A percentile compares a stretch with the other conserved stretches of the same genome.
phyloP scores from a whole-genome alignment of 805 yeast species.

The Myxozyma nipponensis region DNA sequence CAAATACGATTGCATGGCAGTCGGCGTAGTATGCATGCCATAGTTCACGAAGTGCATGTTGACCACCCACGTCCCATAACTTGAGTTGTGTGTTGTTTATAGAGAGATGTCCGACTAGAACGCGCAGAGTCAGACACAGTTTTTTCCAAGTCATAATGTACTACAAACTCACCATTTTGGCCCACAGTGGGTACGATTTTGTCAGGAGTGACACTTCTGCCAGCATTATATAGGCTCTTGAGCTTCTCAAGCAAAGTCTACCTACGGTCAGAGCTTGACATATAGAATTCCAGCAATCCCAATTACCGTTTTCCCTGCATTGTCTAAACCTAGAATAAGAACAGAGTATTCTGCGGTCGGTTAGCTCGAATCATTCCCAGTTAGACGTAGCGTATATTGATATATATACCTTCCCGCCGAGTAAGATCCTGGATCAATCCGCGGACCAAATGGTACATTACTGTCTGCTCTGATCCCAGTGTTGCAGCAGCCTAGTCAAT shows the following conservation, averaged over 20 bases:
- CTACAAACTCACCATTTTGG: constrained; percentile 55
- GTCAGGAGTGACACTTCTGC: constrained; percentile 35
- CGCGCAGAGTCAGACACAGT: neutral
- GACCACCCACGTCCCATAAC: constrained; percentile 98
- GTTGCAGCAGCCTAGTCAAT: neutral
- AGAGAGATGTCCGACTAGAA: constrained; percentile 40
- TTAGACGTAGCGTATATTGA: no score
- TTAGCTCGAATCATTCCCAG: neutral
- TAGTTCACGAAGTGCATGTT: constrained; percentile 71
- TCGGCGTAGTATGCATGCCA: constrained; percentile 84
- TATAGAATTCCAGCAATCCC: neutral
- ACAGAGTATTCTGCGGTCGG: constrained; percentile 56
- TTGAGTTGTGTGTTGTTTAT: constrained; percentile 50
- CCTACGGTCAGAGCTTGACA: no score
- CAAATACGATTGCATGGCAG: constrained; percentile 88
- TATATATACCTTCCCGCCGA: constrained; percentile 48
- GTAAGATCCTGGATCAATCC: constrained; percentile 59
- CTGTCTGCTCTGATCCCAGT: neutral
- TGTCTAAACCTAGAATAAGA: constrained; percentile 83
- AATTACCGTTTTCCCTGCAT: constrained; percentile 81
- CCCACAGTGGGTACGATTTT: constrained; percentile 91
- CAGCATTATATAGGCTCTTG: constrained; percentile 48
- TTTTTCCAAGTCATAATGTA: no score
- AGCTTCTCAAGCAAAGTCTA: constrained; percentile 62
- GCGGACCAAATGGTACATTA: constrained; percentile 67